Evolutionary conservation across 768 basidiomycete species (phyloP).

Genomic region (Boletus rex-veris): DNA sequence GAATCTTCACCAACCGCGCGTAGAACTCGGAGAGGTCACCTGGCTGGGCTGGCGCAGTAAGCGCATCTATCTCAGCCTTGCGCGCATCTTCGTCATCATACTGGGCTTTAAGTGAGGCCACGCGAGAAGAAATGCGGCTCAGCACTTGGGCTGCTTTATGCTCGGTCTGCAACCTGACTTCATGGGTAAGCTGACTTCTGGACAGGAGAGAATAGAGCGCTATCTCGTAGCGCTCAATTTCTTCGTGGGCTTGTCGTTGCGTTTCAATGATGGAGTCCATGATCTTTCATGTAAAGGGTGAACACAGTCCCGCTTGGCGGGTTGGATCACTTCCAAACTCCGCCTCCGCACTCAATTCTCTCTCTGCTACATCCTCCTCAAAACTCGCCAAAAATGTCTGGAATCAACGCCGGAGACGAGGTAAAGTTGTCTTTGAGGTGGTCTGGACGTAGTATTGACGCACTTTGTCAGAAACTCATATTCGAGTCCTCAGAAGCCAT

Average conservation of each 20-base stretch:
- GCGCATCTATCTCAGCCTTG: constrained; percentile 59
- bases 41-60: constrained; percentile 56
- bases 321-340: constrained; percentile 50
- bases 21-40: constrained; percentile 93
- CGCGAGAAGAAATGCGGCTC: constrained; percentile 72
- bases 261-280: constrained; percentile 96
- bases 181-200: constrained; percentile 58
- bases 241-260: constrained; percentile 95
- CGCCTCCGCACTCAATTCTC: constrained; percentile 27
- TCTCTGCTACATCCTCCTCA: constrained; percentile 33
- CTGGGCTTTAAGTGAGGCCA: constrained; percentile 58
- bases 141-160: constrained; percentile 91
- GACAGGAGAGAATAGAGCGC: constrained; percentile 84
- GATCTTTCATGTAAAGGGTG: not conserved
- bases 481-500: constrained; percentile 95
- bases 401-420: constrained; percentile 84
- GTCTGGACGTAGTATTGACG: constrained; percentile 4
- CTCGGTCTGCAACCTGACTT: constrained; percentile 66
- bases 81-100: constrained; percentile 78
- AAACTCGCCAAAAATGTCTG: constrained; percentile 60
- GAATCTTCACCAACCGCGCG: constrained; percentile 90
- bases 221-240: constrained; percentile 87
- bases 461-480: constrained; percentile 67
- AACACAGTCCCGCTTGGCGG: not conserved
- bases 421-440: constrained; percentile 38